Evolutionary conservation across 2,329 filamentous ascomycete genomes (phyloP), one percentile per base, ranked within the genome.

Genomic region (Hymenoscyphus albidus): DNA sequence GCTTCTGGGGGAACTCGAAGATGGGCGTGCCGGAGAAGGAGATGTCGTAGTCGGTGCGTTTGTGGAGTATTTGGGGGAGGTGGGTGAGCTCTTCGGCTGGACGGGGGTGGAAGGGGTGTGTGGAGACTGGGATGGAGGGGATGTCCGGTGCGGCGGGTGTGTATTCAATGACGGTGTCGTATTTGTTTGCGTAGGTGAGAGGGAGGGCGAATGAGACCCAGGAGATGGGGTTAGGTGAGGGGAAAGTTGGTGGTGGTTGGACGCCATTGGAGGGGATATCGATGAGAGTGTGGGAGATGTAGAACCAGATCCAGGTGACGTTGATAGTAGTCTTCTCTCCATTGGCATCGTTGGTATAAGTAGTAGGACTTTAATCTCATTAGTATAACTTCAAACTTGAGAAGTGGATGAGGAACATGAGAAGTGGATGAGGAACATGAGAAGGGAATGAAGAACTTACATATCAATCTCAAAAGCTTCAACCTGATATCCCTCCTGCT

Each of bases 191-290:
- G 59, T 74, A 65, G 18, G 62, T 38, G 2, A 70, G 51, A 2
- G 73, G 73, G n/a, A 70, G 71, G 13, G 72, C 73, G 59, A 75
- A 71, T 0, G 69, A 67, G 42, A 75, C 56, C 68, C 69, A 74
- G 12, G 67, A 67, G 13, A 57, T 62, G 7, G 69, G 68, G 6
- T 67, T 62, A 10, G 69, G 69, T 2, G 58, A 7, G 0, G 67
- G 68, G 62, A 73, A 73, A 58, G 38, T 27, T 27, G 0, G 18
- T 14, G 62, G 27, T 48, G 31, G 31, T 9, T 9, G 39, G 56
- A 68, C 32, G n/a, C 65, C 42, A 32, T 69, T 13, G 5, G 69
- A 32, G 10, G 71, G 32, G 44, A 55, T 35, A 38, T 57, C 31
- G 57, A 63, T 27, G 38, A 64, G 22, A 14, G 54, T 70, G 12